Evolutionary conservation across 2,329 filamentous ascomycete genomes (phyloP).

Genomic region (Pseudogymnoascus sp.): DNA sequence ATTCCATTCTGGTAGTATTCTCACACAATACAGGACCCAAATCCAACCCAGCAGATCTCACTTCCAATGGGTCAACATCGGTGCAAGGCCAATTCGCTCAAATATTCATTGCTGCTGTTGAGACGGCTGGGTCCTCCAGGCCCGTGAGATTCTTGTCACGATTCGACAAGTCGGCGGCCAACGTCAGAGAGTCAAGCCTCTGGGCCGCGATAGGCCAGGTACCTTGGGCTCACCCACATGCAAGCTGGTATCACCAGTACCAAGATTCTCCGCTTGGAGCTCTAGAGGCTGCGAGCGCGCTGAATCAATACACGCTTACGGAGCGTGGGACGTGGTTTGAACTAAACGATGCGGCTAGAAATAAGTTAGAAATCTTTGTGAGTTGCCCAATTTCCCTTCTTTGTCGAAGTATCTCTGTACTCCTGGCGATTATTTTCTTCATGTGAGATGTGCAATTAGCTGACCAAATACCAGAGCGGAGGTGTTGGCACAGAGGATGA

Average conservation of each 20-base stretch:
- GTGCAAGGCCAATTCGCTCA: conserved; percentile 29
- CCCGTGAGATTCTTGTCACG: conserved; percentile 37
- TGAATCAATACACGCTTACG: conserved; percentile 41
- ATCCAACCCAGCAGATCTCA: conserved; percentile 31
- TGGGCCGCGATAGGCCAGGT: conserved; percentile 41
- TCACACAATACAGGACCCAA: conserved; percentile 17
- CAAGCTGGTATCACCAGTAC: conserved; percentile 42
- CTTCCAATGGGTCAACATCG: conserved; percentile 25
- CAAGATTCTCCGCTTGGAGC: conserved; percentile 40
- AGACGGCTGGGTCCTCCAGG: conserved; percentile 26
- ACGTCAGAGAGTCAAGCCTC: conserved; percentile 40
- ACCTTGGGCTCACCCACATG: conserved; percentile 38
- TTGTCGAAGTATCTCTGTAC: too few relatives aligned
- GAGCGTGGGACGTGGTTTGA: conserved; percentile 40
- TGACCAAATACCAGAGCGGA: conserved; percentile 24
- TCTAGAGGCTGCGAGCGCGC: conserved; percentile 33
- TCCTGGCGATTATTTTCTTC: background rate
- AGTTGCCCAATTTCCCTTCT: background rate
- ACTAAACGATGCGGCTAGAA: conserved; percentile 28
- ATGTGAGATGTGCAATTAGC: background rate
- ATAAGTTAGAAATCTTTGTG: conserved; percentile 31
- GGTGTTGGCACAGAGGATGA: conserved; percentile 31
- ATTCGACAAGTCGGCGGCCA: conserved; percentile 43
- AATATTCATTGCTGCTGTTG: conserved; percentile 29
- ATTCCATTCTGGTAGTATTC: background rate